phyloP scores from a whole-genome alignment of 2,329 filamentous ascomycete species.

The Colletotrichum sublineola region DNA sequence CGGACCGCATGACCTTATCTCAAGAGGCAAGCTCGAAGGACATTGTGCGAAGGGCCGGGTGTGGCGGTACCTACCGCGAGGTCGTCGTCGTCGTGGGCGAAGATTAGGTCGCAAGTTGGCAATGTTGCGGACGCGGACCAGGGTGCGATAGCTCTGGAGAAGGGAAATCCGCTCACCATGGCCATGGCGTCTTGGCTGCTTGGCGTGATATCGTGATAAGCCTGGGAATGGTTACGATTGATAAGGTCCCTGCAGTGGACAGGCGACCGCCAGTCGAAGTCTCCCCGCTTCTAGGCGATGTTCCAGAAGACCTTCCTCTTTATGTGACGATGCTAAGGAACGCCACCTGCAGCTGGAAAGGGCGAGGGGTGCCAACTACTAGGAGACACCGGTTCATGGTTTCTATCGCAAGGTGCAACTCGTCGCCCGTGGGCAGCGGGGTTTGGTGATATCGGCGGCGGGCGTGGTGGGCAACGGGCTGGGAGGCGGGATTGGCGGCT shows the following conservation, averaged over 20 bases:
- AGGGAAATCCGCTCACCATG: constrained; percentile 14
- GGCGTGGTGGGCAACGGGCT: not conserved
- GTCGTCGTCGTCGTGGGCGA: constrained; percentile 4
- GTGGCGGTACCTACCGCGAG: constrained; percentile 3
- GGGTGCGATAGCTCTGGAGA: not conserved
- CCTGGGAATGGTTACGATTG: constrained; percentile 29
- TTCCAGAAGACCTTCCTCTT: constrained; percentile 30
- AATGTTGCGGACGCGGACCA: not conserved
- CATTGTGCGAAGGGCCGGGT: not conserved
- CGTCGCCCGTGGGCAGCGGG: not conserved
- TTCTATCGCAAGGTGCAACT: not conserved
- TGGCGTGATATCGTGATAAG: constrained; percentile 35
- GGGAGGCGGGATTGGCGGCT: constrained; percentile 1
- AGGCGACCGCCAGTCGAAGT: not conserved
- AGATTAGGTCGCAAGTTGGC: not conserved
- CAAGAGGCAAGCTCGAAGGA: constrained; percentile 15
- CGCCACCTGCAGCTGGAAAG: constrained; percentile 26
- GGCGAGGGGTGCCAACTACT: constrained; percentile 15
- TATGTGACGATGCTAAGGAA: not conserved
- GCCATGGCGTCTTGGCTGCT: constrained; percentile 7
- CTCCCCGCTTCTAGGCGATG: not conserved
- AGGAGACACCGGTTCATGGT: constrained; percentile 12
- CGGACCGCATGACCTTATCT: not conserved
- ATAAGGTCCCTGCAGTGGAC: not conserved
- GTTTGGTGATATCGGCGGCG: not conserved